These are phyloP conservation scores for Penicillium coprophilum DNA, from an alignment of 495 filamentous ascomycete genomes.

Conservation along the genomic window DNA sequence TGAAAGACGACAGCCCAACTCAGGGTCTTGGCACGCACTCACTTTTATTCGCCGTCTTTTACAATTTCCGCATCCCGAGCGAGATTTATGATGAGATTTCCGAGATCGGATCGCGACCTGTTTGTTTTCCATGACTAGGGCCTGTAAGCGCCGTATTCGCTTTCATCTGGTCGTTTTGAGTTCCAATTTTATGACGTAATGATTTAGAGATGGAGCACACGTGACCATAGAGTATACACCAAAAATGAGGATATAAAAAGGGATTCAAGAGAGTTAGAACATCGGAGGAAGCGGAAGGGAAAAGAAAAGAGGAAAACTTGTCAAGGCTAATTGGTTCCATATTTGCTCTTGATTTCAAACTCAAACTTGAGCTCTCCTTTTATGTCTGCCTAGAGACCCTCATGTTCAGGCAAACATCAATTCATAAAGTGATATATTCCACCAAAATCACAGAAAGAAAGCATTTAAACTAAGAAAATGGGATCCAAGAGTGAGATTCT, in stretches of 20 bases:
- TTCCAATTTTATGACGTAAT: neutral
- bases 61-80: constrained; percentile 34
- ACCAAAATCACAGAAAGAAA: too few species aligned
- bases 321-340: neutral
- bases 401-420: neutral
- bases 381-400: neutral
- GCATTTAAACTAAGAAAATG: too few species aligned
- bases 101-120: constrained; percentile 17
- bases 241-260: neutral
- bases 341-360: neutral
- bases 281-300: neutral
- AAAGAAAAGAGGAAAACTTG: neutral
- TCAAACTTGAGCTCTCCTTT: neutral
- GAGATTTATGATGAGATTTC: constrained; percentile 36
- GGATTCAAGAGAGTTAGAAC: neutral
- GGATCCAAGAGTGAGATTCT: too few species aligned
- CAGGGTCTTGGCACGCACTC: constrained; percentile 2
- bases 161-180: constrained; percentile 1
- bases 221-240: neutral
- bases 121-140: constrained; percentile 1
- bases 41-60: constrained; percentile 42
- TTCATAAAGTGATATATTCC: too few species aligned
- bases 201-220: neutral
- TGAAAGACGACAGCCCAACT: neutral
- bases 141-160: neutral